Evolutionary conservation across 257 asterid genomes (phyloP).

Genomic region (Phtheirospermum japonicum): DNA sequence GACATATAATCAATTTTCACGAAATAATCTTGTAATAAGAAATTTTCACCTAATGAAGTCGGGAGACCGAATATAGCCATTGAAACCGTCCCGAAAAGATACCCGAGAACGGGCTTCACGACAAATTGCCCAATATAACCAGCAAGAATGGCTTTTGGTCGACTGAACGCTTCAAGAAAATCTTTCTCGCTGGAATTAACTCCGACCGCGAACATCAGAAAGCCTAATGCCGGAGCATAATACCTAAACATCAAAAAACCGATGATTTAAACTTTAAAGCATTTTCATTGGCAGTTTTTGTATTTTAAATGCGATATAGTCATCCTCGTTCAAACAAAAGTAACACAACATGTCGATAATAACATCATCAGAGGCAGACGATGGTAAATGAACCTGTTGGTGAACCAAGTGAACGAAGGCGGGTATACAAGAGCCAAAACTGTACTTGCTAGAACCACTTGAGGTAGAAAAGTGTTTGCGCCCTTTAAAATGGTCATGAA

Average conservation of each 20-base stretch:
- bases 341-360: conserved; percentile 9
- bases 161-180: conserved; percentile 84
- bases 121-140: conserved; percentile 83
- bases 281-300: neutral
- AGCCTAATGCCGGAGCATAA: conserved; percentile 95
- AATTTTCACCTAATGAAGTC: conserved; percentile 62
- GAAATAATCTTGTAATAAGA: conserved; percentile 1
- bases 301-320: neutral
- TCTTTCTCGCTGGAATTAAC: conserved; percentile 89
- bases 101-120: conserved; percentile 87
- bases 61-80: conserved; percentile 71
- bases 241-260: conserved; percentile 51
- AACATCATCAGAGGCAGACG: neutral
- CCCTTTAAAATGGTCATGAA: conserved; percentile 53
- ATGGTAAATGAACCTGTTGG: conserved; percentile 61
- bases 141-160: conserved; percentile 67
- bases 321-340: conserved; percentile 4
- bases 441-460: conserved; percentile 87
- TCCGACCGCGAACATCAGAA: conserved; percentile 98
- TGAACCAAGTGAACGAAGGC: conserved; percentile 95
- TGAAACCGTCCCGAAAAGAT: conserved; percentile 69
- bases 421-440: conserved; percentile 88
- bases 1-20: conserved; percentile 2
- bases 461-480: conserved; percentile 83
- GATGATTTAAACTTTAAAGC: conserved; percentile 27